Percentiles rank a stretch among this genome's conserved stretches.
phyloP scores from a whole-genome alignment of 768 basidiomycete genomes.

The Psilocybe cubensis region DNA sequence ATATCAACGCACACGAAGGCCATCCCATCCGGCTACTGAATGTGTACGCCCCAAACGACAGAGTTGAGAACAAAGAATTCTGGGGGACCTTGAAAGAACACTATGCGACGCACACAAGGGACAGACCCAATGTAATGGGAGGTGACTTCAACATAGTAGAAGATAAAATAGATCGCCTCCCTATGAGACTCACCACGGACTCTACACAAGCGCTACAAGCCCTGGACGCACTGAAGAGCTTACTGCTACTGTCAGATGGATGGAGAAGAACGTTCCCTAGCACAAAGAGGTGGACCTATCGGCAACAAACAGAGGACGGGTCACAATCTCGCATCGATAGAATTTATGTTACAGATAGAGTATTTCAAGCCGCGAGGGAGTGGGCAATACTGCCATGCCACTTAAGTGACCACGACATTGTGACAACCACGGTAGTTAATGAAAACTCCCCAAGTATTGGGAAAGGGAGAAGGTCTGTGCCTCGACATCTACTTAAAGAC shows the following conservation, averaged over 20 bases:
- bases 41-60: constrained; percentile 39
- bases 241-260: constrained; percentile 28
- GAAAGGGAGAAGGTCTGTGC: constrained; percentile 34
- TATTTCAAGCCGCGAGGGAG: constrained; percentile 15
- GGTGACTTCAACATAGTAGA: constrained; percentile 49
- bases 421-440: constrained; percentile 23
- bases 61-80: constrained; percentile 5
- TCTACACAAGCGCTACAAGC: background rate
- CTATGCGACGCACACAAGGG: background rate
- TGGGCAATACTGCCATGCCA: constrained; percentile 26
- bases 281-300: constrained; percentile 29
- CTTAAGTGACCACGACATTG: constrained; percentile 35
- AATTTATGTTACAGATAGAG: constrained; percentile 29
- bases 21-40: constrained; percentile 26
- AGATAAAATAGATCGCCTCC: constrained; percentile 37
- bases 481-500: constrained; percentile 3
- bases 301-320: constrained; percentile 9
- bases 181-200: constrained; percentile 22
- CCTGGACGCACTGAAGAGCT: constrained; percentile 23
- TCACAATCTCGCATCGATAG: constrained; percentile 36
- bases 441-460: constrained; percentile 27
- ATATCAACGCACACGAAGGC: constrained; percentile 17
- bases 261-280: constrained; percentile 32
- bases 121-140: constrained; percentile 33
- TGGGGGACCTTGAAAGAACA: background rate